These are phyloP conservation scores for Malus asiatica DNA, from an alignment of 306 rosid genomes.

Conservation along the genomic window DNA sequence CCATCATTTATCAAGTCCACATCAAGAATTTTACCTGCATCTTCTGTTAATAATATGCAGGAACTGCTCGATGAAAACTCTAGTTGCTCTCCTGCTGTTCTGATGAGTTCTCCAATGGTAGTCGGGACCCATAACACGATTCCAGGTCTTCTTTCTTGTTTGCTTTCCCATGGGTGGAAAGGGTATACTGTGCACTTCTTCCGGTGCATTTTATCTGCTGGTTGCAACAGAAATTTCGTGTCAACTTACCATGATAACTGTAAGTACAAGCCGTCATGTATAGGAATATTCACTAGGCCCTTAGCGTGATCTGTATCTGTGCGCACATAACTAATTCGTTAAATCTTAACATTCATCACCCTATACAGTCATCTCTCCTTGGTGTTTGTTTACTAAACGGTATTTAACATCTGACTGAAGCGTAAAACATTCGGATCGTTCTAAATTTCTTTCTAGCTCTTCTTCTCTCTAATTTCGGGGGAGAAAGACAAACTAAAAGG, in stretches of 20 bases:
- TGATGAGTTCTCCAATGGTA: constrained; percentile 59
- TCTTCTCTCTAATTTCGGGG: neutral
- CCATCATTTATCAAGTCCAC: constrained; percentile 55
- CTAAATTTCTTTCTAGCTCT: neutral
- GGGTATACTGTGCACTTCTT: constrained; percentile 85
- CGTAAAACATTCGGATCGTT: neutral
- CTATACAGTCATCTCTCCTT: no score
- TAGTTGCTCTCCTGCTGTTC: constrained; percentile 42
- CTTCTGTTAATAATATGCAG: constrained; percentile 61
- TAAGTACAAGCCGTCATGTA: no score
- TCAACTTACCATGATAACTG: neutral
- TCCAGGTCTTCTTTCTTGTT: constrained; percentile 58
- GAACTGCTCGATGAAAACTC: constrained; percentile 21
- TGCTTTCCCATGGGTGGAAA: constrained; percentile 76
- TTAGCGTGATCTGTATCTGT: no score
- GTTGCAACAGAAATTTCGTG: neutral
- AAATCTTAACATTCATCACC: no score
- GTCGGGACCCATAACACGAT: constrained; percentile 72
- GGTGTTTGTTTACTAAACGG: no score
- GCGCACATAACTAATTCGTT: no score
- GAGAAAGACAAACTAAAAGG: neutral
- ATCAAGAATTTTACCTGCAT: constrained; percentile 78
- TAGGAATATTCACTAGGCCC: no score
- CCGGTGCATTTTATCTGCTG: constrained; percentile 53
- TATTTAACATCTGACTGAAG: no score